Base-by-base conservation (phyloP, 345 rosid species). In the Eutrema yunnanense region DNA sequence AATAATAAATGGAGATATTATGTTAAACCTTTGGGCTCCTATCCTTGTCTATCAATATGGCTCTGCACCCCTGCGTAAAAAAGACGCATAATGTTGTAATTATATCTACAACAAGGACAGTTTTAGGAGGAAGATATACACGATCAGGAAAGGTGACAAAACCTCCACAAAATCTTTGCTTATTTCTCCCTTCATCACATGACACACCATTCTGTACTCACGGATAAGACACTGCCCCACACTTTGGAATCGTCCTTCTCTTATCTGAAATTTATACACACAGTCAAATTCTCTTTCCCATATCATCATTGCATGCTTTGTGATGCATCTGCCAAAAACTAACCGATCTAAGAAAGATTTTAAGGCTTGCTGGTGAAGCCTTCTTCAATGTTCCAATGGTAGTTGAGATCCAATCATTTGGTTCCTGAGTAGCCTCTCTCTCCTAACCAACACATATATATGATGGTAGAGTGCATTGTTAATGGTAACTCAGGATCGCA, bases 321-420 rank as follows among this genome's bases (percentile, higher is more conserved):
- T 60, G 41, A 38, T 10, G 26, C 30, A 51, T 19, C 11, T 3
- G 16, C 9, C 9, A 3, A 2, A 5, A 30, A 66, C 85, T 56
- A 82, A 92, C 98, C 64, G 90, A 86, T 88, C 85, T 81, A 67
- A 90, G 95, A 57, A 88, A 78, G 55, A 90, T 81, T 77, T 90
- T 92, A 72, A 92, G 96, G 82, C 98, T 92, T 47, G 87, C 81
- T 43, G 98, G 98, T 11, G 92, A 90, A 73, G 96, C 92, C 76
- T 82, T 85, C 82, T 82, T 90, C 78, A 92, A 46, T 5, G 82
- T 72, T 64, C 63, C 59, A 63, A 87, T 78, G 8, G 87, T 79
- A 30, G 75, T 19, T 50, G 81, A 62, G 67, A 87, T 75, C 98
- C 96, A 90, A 48, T 71, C 82, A 76, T 87, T 84, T 43, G 14